Evolutionary conservation across 495 filamentous ascomycete genomes (phyloP), one percentile per base, ranked within the genome.

Genomic region (Echria macrotheca): DNA sequence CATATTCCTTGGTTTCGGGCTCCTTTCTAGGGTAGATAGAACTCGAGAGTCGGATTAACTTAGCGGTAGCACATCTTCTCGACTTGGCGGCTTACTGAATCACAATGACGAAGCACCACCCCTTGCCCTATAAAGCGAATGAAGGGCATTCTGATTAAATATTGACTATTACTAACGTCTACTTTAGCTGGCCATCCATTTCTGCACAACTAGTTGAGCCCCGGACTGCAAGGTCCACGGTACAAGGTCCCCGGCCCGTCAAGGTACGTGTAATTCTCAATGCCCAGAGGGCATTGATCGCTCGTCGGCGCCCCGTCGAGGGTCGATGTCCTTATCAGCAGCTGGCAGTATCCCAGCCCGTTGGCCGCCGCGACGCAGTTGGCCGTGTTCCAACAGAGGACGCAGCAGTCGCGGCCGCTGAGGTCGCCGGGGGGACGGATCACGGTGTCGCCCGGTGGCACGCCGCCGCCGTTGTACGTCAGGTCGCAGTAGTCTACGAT

Each of bases 161-260:
- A n/a, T n/a, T n/a, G n/a, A n/a, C n/a, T n/a, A n/a, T n/a, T n/a
- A n/a, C n/a, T n/a, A n/a, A n/a, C n/a, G n/a, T n/a, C n/a, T n/a
- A n/a, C n/a, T n/a, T n/a, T n/a, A n/a, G n/a, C n/a, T 44, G 7
- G 37, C 2, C 21, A 12, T 25, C 14, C 9, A 21, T 41, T 24
- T 41, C 7, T 6, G 12, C 28, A 31, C 28, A 31, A 31, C 42
- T 11, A 32, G 24, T 32, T 32, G 14, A 44, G 24, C 26, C 42
- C 25, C 42, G 42, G 42, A 44, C 42, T 44, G 21, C 25, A 44
- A 19, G 42, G 41, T 25, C 41, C 41, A n/a, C 41, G 22, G 29
- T 44, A 44, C 41, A 44, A 29, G 23, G 41, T 28, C 23, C 41
- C 41, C 41, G 41, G 41, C 25, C 41, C 41, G 10, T 12, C 9